Percentiles rank a stretch among this genome's conserved stretches.
phyloP scores from a whole-genome alignment of 805 yeast species.

The Saturnispora serradocipensis region DNA sequence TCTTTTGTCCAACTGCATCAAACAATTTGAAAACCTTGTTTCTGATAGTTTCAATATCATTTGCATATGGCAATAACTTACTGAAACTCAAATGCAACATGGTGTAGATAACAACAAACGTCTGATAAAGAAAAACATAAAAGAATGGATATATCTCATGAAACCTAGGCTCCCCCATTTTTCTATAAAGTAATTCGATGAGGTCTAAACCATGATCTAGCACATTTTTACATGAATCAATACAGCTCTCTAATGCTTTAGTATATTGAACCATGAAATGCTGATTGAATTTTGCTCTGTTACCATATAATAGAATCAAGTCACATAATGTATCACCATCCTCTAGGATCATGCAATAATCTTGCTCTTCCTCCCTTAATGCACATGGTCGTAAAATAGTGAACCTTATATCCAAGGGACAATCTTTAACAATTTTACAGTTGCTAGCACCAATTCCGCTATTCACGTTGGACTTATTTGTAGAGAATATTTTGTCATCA shows the following conservation, averaged over 20 bases:
- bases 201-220: conserved; percentile 30
- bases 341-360: conserved; percentile 21
- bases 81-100: conserved; percentile 35
- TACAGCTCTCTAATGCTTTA: conserved; percentile 30
- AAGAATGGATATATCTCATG: conserved; percentile 37
- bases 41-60: conserved; percentile 20
- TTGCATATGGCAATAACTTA: conserved; percentile 21
- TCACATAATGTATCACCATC: conserved; percentile 35
- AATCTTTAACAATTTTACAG: conserved; percentile 18
- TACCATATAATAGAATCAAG: conserved; percentile 39
- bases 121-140: conserved; percentile 42
- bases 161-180: conserved; percentile 26
- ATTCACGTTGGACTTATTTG: conserved; percentile 9
- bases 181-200: conserved; percentile 22
- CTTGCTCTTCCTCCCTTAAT: conserved; percentile 16
- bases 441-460: conserved; percentile 5
- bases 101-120: conserved; percentile 41
- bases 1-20: conserved; percentile 19
- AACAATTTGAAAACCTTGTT: conserved; percentile 24
- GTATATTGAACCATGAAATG: conserved; percentile 36
- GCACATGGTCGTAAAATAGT: conserved; percentile 24
- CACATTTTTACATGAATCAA: conserved; percentile 31
- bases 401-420: conserved; percentile 25
- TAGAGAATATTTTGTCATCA: background rate
- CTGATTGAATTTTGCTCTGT: conserved; percentile 42